A percentile compares a stretch with the other conserved stretches of the same genome.
These are phyloP conservation scores for Kingdonia uniflora DNA, from an alignment of 164 flowering plant species.

Conservation along the genomic window DNA sequence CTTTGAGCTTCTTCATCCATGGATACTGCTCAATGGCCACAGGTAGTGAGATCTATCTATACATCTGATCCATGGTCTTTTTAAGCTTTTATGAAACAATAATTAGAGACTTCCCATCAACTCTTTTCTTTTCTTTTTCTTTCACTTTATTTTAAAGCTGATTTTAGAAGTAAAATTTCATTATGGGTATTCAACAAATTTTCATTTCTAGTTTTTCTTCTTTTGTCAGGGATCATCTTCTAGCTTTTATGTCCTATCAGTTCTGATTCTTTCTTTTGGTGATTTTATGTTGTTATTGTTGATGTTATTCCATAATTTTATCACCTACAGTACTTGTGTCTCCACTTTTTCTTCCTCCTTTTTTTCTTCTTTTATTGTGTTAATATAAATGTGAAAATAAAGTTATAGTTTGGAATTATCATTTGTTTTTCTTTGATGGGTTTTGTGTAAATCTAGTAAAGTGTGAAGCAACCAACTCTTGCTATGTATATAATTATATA, in stretches of 20 bases:
- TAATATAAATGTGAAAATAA: conserved; percentile 28
- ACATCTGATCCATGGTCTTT: background rate
- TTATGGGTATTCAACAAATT: too few species aligned
- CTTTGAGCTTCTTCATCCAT: conserved; percentile 20
- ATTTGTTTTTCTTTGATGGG: conserved; percentile 14
- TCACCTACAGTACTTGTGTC: background rate
- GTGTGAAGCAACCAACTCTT: conserved; percentile 14
- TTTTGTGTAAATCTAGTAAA: conserved; percentile 19
- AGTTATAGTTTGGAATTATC: conserved; percentile 14
- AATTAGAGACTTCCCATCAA: background rate
- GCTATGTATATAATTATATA: background rate
- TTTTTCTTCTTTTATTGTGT: conserved; percentile 10
- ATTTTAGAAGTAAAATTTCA: background rate
- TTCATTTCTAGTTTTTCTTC: too few species aligned
- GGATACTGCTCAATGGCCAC: conserved; percentile 84
- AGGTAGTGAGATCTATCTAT: conserved; percentile 30
- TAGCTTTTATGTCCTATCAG: background rate
- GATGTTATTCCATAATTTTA: too few species aligned
- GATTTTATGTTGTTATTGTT: conserved; percentile 5
- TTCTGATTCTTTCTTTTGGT: background rate
- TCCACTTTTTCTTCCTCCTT: conserved; percentile 4
- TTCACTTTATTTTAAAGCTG: background rate
- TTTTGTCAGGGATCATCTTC: background rate
- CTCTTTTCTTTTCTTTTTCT: conserved; percentile 1
- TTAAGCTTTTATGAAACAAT: background rate